Conservation (phyloP, 345 rosid species). For the Lepidium africanum region DNA sequence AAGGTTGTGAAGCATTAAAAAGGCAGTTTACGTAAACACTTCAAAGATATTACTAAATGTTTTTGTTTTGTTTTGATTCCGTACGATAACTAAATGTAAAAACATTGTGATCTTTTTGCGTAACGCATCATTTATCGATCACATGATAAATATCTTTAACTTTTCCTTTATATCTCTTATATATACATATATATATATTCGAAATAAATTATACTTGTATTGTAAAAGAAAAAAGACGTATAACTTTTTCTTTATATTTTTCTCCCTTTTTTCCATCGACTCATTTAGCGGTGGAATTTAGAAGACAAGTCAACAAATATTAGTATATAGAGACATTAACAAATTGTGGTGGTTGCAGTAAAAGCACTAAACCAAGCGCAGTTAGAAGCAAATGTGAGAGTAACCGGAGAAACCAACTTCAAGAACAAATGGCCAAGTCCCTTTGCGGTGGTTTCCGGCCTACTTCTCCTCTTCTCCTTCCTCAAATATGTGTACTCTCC, state of each 20-base stretch:
- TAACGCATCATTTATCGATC: slow-evolving; percentile 4
- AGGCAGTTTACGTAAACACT: background rate
- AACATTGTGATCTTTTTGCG: background rate
- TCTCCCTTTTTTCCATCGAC: background rate
- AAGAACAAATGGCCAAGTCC: slow-evolving; percentile 88
- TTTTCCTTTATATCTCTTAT: background rate
- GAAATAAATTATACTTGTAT: no score
- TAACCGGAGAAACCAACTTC: slow-evolving; percentile 41
- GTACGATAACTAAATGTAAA: background rate
- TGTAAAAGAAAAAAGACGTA: no score
- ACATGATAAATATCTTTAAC: background rate
- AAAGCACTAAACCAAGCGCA: slow-evolving; percentile 78
- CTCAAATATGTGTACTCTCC: slow-evolving; percentile 58
- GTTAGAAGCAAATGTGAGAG: slow-evolving; percentile 70
- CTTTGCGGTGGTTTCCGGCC: slow-evolving; percentile 52
- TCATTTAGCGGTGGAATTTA: background rate
- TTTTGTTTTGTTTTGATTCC: background rate
- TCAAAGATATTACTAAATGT: background rate
- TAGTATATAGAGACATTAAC: no score
- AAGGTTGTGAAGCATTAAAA: background rate
- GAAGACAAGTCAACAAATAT: background rate
- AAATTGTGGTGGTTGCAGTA: slow-evolving; percentile 30
- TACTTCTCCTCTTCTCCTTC: slow-evolving; percentile 45
- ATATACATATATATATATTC: no score
- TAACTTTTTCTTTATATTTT: background rate